Evolutionary conservation across 2,329 filamentous ascomycete species (phyloP), one percentile per base, ranked within the genome.

Genomic region (Aspergillus udagawae): DNA sequence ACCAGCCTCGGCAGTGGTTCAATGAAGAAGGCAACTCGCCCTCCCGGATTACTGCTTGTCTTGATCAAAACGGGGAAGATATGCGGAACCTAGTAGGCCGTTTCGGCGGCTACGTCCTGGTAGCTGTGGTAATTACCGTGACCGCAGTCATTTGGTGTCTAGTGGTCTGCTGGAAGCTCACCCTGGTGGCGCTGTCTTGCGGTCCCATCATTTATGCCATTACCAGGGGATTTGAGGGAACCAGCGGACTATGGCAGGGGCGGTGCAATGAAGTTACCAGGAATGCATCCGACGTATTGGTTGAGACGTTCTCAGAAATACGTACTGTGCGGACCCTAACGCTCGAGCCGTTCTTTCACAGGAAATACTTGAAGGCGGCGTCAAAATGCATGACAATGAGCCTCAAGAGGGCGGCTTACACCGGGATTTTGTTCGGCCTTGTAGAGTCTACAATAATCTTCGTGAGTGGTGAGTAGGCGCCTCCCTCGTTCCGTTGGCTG

Each of bases 1-100:
- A 83, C 42, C 93, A 97, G 67, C 88, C 90, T 0, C 86, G 83
- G 59, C 74, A 82, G 4, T 97, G 92, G 87, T 96, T 96, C 64
- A 87, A 91, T 61, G 77, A 81, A 51, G 80, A 87, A 1, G 79
- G 80, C 35, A 89, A 94, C 70, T 84, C 82, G 0, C 77, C 88
- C 0, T 78, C 80, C 0, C 79, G 81, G 1, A 80, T 97, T 45
- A 85, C 82, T 0, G 86, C 90, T 59, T 88, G 83, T 48, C 81
- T 97, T 0, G 91, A 96, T 66, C 83, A 88, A 17, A 90, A 91
- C 65, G 89, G 88, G 0, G 92, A 97, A 70, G 91, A 96, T 69
- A 92, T 94, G 84, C 84, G 90, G 8, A 92, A 90, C 64, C 77
- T 97, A 0, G 80, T 96, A 0, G 89, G 90, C 1, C 84, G 89